Evolutionary conservation across 83 land plant genomes (phyloP).

Genomic region (Isoetes engelmannii): DNA sequence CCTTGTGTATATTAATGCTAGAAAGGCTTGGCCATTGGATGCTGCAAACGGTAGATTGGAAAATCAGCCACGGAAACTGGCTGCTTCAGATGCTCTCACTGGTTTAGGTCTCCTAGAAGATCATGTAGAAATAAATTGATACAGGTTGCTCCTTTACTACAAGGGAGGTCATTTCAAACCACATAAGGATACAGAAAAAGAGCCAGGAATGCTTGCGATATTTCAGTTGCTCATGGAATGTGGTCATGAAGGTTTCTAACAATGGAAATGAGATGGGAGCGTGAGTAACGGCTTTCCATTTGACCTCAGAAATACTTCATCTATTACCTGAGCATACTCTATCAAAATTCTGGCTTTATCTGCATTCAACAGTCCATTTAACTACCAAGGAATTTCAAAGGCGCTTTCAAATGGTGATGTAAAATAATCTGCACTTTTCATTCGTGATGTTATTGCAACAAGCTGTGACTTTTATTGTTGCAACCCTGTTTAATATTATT

Average conservation of each 20-base stretch:
- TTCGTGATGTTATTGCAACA: too few relatives aligned
- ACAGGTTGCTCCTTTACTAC: slow-evolving; percentile 17
- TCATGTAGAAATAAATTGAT: background rate
- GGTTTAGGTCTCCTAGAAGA: slow-evolving; percentile 1
- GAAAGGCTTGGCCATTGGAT: slow-evolving; percentile 19
- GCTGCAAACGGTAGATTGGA: slow-evolving; percentile 4
- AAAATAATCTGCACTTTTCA: too few relatives aligned
- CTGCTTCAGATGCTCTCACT: slow-evolving; percentile 6
- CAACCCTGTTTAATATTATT: too few relatives aligned
- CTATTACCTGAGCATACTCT: too few relatives aligned
- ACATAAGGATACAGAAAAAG: slow-evolving; percentile 23
- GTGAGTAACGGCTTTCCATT: too few relatives aligned
- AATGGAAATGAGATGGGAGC: too few relatives aligned
- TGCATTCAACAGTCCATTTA: too few relatives aligned
- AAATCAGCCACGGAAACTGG: background rate
- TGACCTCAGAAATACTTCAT: too few relatives aligned
- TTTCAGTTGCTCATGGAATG: slow-evolving; percentile 19
- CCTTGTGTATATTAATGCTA: slow-evolving; percentile 10
- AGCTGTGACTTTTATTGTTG: too few relatives aligned
- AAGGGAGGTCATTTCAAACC: slow-evolving; percentile 12
- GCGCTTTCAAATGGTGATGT: too few relatives aligned
- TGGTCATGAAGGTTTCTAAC: slow-evolving; percentile 14
- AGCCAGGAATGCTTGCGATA: slow-evolving; percentile 22
- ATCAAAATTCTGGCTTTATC: too few relatives aligned
- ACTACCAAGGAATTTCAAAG: too few relatives aligned